Base-by-base conservation (phyloP, 2,329 filamentous ascomycete species). In the Paecilomyces sp. region DNA sequence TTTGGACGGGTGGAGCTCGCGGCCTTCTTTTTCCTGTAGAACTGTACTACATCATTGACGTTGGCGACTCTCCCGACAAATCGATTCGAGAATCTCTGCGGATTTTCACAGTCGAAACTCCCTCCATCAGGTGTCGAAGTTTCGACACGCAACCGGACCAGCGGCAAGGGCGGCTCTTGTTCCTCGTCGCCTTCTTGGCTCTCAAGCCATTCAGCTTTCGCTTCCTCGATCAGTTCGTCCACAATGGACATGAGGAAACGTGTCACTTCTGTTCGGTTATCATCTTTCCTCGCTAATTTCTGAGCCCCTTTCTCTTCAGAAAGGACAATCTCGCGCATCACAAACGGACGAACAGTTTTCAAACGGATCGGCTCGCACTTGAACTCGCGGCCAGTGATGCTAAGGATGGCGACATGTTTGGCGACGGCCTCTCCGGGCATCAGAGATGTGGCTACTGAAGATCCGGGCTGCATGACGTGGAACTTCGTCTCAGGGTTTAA, bases 401-500 rank as follows among this genome's bases (percentile, higher is more conserved):
- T 94, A 56, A 97, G 73, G 22, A 99, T 88, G 1, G 92, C 88
- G 6, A 97, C 90, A 59, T 97, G 90, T 71, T 99, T 99, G 7
- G 91, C 81, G 1, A 92, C 91, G 0, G 94, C 90, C 75, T 99
- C 94, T 30, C 92, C 92, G 0, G 90, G 88, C 8, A 94, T 87
- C 0, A 99, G 80, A 0, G 94, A 97, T 1, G 94, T 99, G 0
- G 93, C 94, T 0, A 99, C 89, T 0, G 94, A 97, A 0, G 94
- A 99, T 0, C 94, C 94, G 0, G 94, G 94, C 69, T 99, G 94
- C 85, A 99, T 97, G 63, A 99, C 93, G 66, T 94, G 87, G 67
- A 99, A 99, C 0, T 88, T 89, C 55, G 88, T 96, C 69, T 96
- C 91, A 0, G 89, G 85, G 67, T 97, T 99, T 54, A 86, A 81